Conservation (phyloP, 768 basidiomycete species). For the Russula ochroleuca region DNA sequence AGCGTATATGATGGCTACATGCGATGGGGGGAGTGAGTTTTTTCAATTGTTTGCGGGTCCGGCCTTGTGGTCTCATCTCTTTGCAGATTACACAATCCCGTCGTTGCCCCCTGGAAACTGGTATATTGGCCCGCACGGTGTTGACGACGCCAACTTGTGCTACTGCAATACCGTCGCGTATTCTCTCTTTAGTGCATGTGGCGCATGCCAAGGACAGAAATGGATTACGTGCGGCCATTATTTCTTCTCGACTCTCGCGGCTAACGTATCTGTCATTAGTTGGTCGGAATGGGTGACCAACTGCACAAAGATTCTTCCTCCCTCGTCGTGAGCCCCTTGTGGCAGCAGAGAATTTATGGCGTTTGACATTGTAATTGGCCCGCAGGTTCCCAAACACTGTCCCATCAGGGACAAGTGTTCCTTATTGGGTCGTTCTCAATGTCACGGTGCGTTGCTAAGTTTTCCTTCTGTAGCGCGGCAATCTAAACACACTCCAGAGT, state of each 20-base stretch:
- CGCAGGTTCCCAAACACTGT: neutral
- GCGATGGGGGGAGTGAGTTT: neutral
- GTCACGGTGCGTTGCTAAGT: neutral
- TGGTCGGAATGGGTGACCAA: neutral
- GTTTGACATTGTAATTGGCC: neutral
- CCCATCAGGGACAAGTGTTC: neutral
- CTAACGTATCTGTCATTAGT: neutral
- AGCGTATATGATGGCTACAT: neutral
- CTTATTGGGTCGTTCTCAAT: neutral
- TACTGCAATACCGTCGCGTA: conserved; percentile 4
- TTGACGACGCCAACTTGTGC: neutral
- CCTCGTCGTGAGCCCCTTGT: neutral
- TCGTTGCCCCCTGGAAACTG: neutral
- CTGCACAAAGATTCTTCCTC: neutral
- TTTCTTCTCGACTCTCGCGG: neutral
- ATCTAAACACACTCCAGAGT: neutral
- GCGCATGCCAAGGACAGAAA: neutral
- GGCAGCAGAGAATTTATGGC: neutral
- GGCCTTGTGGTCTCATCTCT: neutral
- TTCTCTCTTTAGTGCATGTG: conserved; percentile 18
- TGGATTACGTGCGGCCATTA: conserved; percentile 4
- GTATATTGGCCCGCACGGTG: neutral
- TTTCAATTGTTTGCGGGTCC: neutral
- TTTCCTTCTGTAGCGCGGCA: neutral
- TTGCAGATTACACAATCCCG: neutral